Percentiles rank a stretch among this genome's conserved stretches.
Conservation (phyloP, 768 basidiomycete genomes). For the Agrocybe praecox region DNA sequence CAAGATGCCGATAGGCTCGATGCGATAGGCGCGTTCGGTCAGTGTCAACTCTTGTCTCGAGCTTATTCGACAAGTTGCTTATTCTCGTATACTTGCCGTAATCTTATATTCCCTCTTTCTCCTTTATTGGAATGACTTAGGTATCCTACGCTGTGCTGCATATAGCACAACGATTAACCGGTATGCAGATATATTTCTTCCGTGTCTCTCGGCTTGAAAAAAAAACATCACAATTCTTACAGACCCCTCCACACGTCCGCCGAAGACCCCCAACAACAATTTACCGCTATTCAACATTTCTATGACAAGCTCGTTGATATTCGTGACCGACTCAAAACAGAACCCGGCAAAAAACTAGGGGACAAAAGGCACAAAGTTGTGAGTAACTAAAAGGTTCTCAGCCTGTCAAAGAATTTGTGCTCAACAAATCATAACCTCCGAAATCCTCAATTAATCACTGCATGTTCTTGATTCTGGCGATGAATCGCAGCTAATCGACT, state of each 20-base stretch:
- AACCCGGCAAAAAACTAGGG: conserved; percentile 66
- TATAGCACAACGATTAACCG: conserved; percentile 58
- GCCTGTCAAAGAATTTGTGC: background rate
- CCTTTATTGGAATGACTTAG: conserved; percentile 28
- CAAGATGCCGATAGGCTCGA: conserved; percentile 82
- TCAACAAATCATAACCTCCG: background rate
- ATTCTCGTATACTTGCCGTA: conserved; percentile 12
- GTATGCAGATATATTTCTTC: conserved; percentile 27
- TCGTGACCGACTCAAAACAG: conserved; percentile 75
- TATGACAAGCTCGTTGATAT: conserved; percentile 85
- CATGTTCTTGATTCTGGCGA: background rate
- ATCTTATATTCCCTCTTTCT: conserved; percentile 2
- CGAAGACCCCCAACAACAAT: conserved; percentile 42
- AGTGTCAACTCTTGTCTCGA: conserved; percentile 21
- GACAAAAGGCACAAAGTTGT: conserved; percentile 75
- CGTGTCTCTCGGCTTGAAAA: conserved; percentile 12
- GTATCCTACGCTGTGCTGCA: conserved; percentile 71
- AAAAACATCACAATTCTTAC: conserved; percentile 4
- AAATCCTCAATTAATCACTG: conserved; percentile 4
- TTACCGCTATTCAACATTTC: conserved; percentile 80
- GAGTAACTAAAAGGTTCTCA: conserved; percentile 16
- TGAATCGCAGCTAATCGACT: conserved; percentile 57
- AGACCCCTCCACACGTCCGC: conserved; percentile 51
- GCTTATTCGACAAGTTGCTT: conserved; percentile 8
- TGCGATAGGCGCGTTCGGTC: conserved; percentile 82